Percentiles rank a stretch among this genome's conserved stretches.
Evolutionary conservation across 192 early-diverging fungal species (phyloP).

Genomic region (Rhizophagus clarus): DNA sequence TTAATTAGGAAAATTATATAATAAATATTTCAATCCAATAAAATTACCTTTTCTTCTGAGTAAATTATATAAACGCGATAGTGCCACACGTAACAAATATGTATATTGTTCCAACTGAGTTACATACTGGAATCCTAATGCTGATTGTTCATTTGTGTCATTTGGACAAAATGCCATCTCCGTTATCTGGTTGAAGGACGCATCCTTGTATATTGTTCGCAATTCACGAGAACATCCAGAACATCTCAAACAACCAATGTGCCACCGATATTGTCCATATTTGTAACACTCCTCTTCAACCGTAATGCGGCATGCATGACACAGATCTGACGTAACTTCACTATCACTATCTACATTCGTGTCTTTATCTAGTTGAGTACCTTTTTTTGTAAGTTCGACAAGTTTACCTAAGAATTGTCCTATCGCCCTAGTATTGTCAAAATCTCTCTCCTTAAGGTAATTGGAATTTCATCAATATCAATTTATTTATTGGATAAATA

Average conservation of each 20-base stretch:
- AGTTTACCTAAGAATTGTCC: constrained; percentile 78
- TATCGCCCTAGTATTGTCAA: constrained; percentile 53
- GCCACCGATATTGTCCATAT: constrained; percentile 73
- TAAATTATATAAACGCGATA: constrained; percentile 78
- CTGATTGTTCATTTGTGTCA: constrained; percentile 50
- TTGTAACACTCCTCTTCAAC: constrained; percentile 91
- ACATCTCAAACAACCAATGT: constrained; percentile 84
- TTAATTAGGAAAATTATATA: not conserved
- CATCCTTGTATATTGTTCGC: constrained; percentile 49
- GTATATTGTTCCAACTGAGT: constrained; percentile 91
- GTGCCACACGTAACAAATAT: constrained; percentile 81
- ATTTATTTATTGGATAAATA: not conserved
- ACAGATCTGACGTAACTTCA: constrained; percentile 78
- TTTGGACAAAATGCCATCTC: constrained; percentile 53
- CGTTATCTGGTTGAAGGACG: constrained; percentile 49
- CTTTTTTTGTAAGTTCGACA: constrained; percentile 63
- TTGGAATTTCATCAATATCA: not conserved
- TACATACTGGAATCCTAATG: constrained; percentile 65
- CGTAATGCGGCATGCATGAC: constrained; percentile 71
- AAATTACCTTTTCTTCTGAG: constrained; percentile 58
- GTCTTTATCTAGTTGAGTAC: constrained; percentile 34
- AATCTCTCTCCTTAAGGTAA: constrained; percentile 59
- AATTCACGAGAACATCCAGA: constrained; percentile 55
- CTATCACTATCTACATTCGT: constrained; percentile 56
- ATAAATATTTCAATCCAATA: not conserved